These are phyloP conservation scores for Globisporangium okanoganense DNA, from an alignment of 352 stramenopile species.

Conservation along the genomic window DNA sequence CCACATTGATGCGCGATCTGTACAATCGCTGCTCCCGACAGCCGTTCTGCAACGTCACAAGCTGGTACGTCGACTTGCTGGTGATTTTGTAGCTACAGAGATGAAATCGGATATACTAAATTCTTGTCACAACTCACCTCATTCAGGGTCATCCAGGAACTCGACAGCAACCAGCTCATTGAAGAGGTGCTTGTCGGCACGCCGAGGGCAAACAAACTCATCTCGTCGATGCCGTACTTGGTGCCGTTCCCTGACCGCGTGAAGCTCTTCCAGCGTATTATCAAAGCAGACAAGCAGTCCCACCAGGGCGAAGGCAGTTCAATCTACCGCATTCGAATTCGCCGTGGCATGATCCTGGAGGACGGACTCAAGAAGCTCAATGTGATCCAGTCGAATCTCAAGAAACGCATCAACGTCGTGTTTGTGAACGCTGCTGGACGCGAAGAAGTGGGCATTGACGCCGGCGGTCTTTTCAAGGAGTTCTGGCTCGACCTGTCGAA, in stretches of 20 bases:
- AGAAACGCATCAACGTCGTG: conserved; percentile 77
- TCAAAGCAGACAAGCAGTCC: conserved; percentile 48
- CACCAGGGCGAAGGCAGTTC: conserved; percentile 43
- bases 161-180: conserved; percentile 56
- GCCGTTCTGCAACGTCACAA: conserved; percentile 71
- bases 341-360: conserved; percentile 68
- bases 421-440: conserved; percentile 87
- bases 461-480: conserved; percentile 97
- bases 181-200: conserved; percentile 49
- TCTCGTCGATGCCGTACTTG: conserved; percentile 72
- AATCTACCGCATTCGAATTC: conserved; percentile 63
- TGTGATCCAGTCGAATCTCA: conserved; percentile 78
- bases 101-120: neutral
- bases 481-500: conserved; percentile 91
- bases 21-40: conserved; percentile 68
- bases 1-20: conserved; percentile 52
- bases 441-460: conserved; percentile 95
- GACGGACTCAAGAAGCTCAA: conserved; percentile 89
- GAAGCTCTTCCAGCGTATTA: conserved; percentile 58
- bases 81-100: neutral
- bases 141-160: conserved; percentile 46
- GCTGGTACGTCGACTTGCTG: conserved; percentile 44
- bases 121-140: neutral
- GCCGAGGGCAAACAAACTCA: conserved; percentile 51
- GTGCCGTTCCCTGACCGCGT: conserved; percentile 70